Evolutionary conservation across 768 basidiomycete genomes (phyloP).

Genomic region (Trametes punicea): DNA sequence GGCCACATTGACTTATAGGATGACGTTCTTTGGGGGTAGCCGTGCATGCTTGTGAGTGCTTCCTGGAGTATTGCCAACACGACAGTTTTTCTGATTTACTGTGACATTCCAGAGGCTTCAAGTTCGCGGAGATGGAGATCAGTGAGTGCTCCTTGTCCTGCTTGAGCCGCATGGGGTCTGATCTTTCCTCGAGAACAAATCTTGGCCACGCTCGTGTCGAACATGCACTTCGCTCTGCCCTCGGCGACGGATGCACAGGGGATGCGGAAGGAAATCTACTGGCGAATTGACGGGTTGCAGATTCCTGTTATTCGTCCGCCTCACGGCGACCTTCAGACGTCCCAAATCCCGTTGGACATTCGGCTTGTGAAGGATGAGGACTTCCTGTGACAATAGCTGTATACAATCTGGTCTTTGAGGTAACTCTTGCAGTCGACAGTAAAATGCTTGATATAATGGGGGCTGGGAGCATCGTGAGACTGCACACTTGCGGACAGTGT

Average conservation of each 20-base stretch:
- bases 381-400: slow-evolving; percentile 26
- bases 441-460: too few species aligned
- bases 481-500: too few species aligned
- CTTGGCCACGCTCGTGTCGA: slow-evolving; percentile 33
- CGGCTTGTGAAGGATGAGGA: slow-evolving; percentile 29
- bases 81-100: neutral
- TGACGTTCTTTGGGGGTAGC: slow-evolving; percentile 26
- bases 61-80: neutral
- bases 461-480: too few species aligned
- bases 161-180: neutral
- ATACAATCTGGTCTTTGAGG: too few species aligned
- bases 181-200: slow-evolving; percentile 32
- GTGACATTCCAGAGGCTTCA: slow-evolving; percentile 19
- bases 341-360: slow-evolving; percentile 34
- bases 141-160: slow-evolving; percentile 5
- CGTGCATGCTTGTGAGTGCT: slow-evolving; percentile 25
- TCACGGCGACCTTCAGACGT: slow-evolving; percentile 31
- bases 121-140: slow-evolving; percentile 25
- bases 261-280: slow-evolving; percentile 34
- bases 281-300: slow-evolving; percentile 36
- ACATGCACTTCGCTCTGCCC: slow-evolving; percentile 35
- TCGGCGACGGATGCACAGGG: slow-evolving; percentile 29
- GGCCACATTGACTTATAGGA: neutral
- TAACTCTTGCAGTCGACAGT: neutral
- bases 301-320: slow-evolving; percentile 37